Conservation (phyloP, 176 grass and related monocot species). For the Carex littledalei region DNA sequence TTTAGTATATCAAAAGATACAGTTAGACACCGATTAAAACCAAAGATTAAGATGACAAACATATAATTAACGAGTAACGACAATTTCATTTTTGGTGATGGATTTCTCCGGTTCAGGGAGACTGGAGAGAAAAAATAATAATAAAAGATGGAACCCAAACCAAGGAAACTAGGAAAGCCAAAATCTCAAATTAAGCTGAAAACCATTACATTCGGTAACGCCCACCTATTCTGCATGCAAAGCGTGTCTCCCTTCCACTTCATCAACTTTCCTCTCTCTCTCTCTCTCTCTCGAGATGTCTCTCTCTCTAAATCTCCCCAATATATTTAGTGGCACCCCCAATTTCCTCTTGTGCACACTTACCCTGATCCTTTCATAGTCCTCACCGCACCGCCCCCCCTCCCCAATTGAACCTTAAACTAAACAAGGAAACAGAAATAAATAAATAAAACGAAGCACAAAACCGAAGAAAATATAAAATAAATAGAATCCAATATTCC, state of each 20-base stretch:
- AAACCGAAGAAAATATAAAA: neutral
- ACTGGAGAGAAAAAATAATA: neutral
- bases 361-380: neutral
- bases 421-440: neutral
- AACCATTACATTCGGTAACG: slow-evolving; percentile 21
- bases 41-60: neutral
- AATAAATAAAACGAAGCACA: neutral
- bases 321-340: neutral
- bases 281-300: neutral
- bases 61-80: neutral
- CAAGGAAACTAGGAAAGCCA: neutral
- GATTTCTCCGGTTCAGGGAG: neutral
- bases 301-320: neutral
- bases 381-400: neutral
- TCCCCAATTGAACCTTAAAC: neutral
- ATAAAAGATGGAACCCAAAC: neutral
- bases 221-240: slow-evolving; percentile 31
- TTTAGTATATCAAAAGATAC: neutral
- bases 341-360: neutral
- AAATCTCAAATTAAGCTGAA: neutral
- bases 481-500: neutral
- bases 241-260: slow-evolving; percentile 26
- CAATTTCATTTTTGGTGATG: neutral
- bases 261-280: slow-evolving; percentile 29
- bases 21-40: neutral